Evolutionary conservation across 306 rosid genomes (phyloP), one percentile per base, ranked within the genome.

Genomic region (Casuarina glauca): DNA sequence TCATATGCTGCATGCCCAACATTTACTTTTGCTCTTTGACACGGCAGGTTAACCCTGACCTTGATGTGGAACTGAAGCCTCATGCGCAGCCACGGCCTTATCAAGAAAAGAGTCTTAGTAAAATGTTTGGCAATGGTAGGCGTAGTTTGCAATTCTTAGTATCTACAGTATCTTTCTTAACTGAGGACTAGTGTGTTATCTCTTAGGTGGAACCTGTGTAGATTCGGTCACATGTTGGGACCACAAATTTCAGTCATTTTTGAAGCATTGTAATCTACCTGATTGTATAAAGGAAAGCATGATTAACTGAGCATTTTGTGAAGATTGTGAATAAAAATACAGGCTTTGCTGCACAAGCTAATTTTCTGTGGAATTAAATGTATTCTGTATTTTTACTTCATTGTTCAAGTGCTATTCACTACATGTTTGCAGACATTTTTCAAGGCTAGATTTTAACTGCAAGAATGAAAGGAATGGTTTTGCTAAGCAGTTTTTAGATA

Each of bases 41-140:
- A 72, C 62, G 78, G 80, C 81, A 95, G 98, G 96, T 95, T 72
- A 95, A 95, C 74, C 97, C 98, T 79, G 97, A 95, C 80, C 93
- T 95, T 35, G 95, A 95, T 76, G 81, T 95, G 93, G 98, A 95
- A 82, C 85, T 92, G 60, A 95, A 95, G 87, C 97, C 98, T 78
- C 97, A 95, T 74, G 98, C 97, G 66, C 97, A 95, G 79, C 98
- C 98, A 60, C 90, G 97, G 52, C 98, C 98, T 5, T 92, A 95
- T 89, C 98, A 95, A 80, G 98, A 95, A 82, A 95, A 95, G 89
- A 95, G 98, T 74, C 91, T 95, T 74, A 95, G 97, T 81, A 92
- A 95, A 91, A 95, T 95, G 98, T 95, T 95, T 89, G 98, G 98
- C 80, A 95, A 95, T 58, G 97, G 98, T 95, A 87, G 67, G 70